Base-by-base conservation (phyloP, 257 asterid species). In the Solanum clarkiae region DNA sequence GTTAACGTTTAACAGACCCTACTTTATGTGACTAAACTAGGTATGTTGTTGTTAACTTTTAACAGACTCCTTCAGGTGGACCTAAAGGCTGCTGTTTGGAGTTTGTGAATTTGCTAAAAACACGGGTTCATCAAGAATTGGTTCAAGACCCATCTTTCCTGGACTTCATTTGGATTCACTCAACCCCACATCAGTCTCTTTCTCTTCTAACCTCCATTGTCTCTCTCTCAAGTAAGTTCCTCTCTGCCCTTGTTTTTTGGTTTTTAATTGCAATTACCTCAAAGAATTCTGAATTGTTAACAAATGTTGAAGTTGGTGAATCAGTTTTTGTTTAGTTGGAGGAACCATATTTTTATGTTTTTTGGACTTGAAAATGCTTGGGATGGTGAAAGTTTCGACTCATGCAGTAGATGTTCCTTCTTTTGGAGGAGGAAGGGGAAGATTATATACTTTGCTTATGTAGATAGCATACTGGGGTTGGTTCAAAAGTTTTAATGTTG, bases 171-270 rank as follows among this genome's bases (percentile, higher is more conserved):
- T 85, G 3, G 90, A 88, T 65, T 84, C 88, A 44, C 85, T 26
- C 65, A 82, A 79, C 75, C 81, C 90, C 32, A 79, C 84, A 36
- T 88, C 92, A 16, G 83, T 91, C 36, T 92, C 92, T 44, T 85
- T 93, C 86, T 87, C 95, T 79, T 92, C 97, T 85, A 92, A 88
- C 83, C 82, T 92, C 83, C 90, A 74, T 22, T 7, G 55, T 53
- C 32, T 85, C 57, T 89, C 91, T 53, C 55, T 91, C 86, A 90
- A 81, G 98, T 93, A 89, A 88, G 70, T 86, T 32, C 42, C 63
- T 49, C 17, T 5, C 3, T 80, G 20, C n/a, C 49, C 24, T 13
- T 26, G 6, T 32, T 66, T 65, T 18, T 68, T 32, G 75, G 75
- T 32, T 68, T 49, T 32, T 68, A 68, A 68, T 15, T 68, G 49